Base-by-base conservation (phyloP, 73 alveolate species). In the Paraurostyla sp. region DNA sequence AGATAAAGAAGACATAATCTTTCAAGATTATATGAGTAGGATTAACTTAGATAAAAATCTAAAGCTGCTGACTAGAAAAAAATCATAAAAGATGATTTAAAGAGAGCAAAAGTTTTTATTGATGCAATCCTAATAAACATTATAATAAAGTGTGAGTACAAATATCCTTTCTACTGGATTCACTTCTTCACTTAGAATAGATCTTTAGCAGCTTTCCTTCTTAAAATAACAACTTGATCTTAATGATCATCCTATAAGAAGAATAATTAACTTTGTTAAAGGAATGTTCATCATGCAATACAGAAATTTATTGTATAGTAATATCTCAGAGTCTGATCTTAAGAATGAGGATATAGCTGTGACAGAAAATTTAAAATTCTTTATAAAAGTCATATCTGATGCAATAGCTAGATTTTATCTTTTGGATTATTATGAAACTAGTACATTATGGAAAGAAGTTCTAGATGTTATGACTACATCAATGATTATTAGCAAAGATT, bases 91-190 rank as follows among this genome's bases (percentile, higher is more conserved):
- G 3, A 13, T 60, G 78, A 60, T 60, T 2, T n/a, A n/a, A n/a
- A n/a, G n/a, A n/a, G n/a, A n/a, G n/a, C n/a, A n/a, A n/a, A n/a
- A n/a, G n/a, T n/a, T n/a, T n/a, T n/a, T n/a, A n/a, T n/a, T n/a
- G n/a, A n/a, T n/a, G n/a, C n/a, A n/a, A n/a, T n/a, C n/a, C n/a
- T n/a, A n/a, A n/a, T n/a, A n/a, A n/a, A n/a, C n/a, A n/a, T n/a
- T n/a, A n/a, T n/a, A 23, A 6, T 9, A 16, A 4, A 60, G 27
- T 27, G 22, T 50, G 4, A 60, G 51, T 13, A 33, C 9, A 13
- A 60, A 60, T 60, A 60, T 60, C 22, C 52, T 60, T 27, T 60
- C 78, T 16, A 60, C 78, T 27, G 78, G 78, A 60, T 60, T 60
- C 49, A 60, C 45, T 9, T 60, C 78, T 13, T 60, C 78, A 6